These are phyloP conservation scores for Przewalskia tangutica DNA, from an alignment of 257 asterid species.

Conservation along the genomic window DNA sequence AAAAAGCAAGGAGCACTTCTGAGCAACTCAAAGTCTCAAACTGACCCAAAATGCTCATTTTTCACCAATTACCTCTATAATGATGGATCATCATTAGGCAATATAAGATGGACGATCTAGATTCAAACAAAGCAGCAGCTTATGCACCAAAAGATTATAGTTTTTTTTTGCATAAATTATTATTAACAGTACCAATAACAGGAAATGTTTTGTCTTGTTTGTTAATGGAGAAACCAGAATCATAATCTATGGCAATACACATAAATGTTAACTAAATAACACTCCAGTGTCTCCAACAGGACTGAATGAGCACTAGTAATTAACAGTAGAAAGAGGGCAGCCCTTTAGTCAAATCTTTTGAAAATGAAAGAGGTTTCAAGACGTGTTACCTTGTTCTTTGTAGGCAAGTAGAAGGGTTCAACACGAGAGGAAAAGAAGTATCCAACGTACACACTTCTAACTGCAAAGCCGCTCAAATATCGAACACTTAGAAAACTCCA, in stretches of 20 bases:
- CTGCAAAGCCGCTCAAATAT: slow-evolving; percentile 27
- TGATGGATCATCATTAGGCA: background rate
- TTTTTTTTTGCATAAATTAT: background rate
- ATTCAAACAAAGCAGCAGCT: background rate
- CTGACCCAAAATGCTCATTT: background rate
- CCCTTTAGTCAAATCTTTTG: background rate
- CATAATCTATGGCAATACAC: background rate
- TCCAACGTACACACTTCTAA: slow-evolving; percentile 89
- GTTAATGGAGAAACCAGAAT: background rate
- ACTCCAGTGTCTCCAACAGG: background rate
- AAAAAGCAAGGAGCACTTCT: background rate
- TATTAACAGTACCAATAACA: background rate
- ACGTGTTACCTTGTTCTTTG: slow-evolving; percentile 66
- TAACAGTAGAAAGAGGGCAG: slow-evolving; percentile 30
- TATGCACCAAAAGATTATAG: background rate
- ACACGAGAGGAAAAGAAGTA: slow-evolving; percentile 93
- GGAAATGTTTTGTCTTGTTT: background rate
- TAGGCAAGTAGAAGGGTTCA: slow-evolving; percentile 92
- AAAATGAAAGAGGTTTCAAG: background rate
- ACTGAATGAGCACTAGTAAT: slow-evolving; percentile 26
- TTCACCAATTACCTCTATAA: background rate
- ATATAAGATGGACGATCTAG: background rate
- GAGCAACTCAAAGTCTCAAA: background rate
- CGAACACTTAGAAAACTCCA: background rate
- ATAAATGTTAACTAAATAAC: background rate